These are phyloP conservation scores for Colletotrichum eleusines DNA, from an alignment of 2,329 filamentous ascomycete genomes.

Conservation along the genomic window DNA sequence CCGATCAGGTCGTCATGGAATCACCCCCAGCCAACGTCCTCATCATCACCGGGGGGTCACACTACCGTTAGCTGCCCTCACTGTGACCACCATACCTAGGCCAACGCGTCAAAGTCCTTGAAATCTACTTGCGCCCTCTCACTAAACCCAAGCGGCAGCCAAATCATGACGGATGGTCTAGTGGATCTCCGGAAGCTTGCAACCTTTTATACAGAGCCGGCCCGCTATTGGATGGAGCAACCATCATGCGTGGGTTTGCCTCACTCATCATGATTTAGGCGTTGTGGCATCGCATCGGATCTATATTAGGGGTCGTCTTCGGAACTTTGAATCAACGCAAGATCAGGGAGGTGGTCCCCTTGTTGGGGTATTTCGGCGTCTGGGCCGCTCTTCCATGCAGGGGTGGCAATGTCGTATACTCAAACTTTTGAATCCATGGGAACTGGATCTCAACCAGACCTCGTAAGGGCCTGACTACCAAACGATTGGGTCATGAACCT, in stretches of 20 bases:
- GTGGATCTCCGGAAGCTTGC: conserved; percentile 2
- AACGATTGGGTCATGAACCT: not conserved
- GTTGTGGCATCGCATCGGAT: not conserved
- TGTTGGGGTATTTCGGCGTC: conserved; percentile 23
- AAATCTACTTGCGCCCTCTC: not conserved
- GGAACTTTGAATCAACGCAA: conserved; percentile 1
- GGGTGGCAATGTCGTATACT: not conserved
- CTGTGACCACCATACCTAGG: not conserved
- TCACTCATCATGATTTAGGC: not conserved
- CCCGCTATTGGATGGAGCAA: not conserved
- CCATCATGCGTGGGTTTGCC: not conserved
- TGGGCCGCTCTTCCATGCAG: conserved; percentile 35
- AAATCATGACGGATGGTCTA: conserved; percentile 20
- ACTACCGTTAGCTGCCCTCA: conserved; percentile 1
- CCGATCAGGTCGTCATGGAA: not conserved
- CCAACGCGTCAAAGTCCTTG: not conserved
- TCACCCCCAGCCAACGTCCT: conserved; percentile 28
- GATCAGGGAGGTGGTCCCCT: not conserved
- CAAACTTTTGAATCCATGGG: not conserved
- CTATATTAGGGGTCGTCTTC: not conserved
- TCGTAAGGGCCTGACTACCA: not conserved
- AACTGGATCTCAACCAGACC: not conserved
- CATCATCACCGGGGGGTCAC: not conserved
- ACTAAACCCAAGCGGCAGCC: not conserved
- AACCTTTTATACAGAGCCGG: not conserved